Evolutionary conservation across 345 rosid genomes (phyloP), one percentile per base, ranked within the genome.

Genomic region (Heritiera littoralis): DNA sequence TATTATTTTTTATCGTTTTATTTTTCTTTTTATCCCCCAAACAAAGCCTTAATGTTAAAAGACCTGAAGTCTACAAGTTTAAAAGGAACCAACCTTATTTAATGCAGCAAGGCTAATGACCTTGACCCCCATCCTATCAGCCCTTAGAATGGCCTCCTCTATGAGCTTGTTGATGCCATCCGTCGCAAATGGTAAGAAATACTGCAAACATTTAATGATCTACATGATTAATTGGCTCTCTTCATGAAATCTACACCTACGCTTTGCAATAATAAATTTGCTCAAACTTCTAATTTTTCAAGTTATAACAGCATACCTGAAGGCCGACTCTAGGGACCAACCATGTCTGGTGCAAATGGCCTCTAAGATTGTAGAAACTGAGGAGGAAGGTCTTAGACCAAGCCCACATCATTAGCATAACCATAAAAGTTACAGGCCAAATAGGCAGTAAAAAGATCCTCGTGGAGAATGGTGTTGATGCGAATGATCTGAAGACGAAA

Each of bases 41-140:
- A 3, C 38, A 35, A 35, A 35, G 3, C 38, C 28, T 23, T 23
- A 23, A 23, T 23, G 38, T 35, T 35, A 35, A 35, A 35, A 35
- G 38, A 35, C 38, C 38, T 1, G 3, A 35, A 35, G 38, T 35
- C 38, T 35, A 35, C 38, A 1, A 35, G 38, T 35, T 35, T 3
- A 35, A 35, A 35, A 35, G 38, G 38, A 35, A 35, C 64, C 9
- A 67, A 92, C 97, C 97, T 92, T 92, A 77, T 92, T 92, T 75
- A 92, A 83, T 79, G 99, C 99, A 80, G 99, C 99, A 82, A 97
- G 94, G 86, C 99, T 94, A 79, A 97, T 88, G 83, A 97, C 97
- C 83, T 93, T 93, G 18, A 97, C 91, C 35, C 99, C 99, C 58
- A 92, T 64, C 77, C 82, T 86, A 82, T 97, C 93, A 12, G 98